Percentiles rank a stretch among this genome's conserved stretches.
phyloP scores from a whole-genome alignment of 176 grass and related monocot genomes.

The Cenchrus americanus region DNA sequence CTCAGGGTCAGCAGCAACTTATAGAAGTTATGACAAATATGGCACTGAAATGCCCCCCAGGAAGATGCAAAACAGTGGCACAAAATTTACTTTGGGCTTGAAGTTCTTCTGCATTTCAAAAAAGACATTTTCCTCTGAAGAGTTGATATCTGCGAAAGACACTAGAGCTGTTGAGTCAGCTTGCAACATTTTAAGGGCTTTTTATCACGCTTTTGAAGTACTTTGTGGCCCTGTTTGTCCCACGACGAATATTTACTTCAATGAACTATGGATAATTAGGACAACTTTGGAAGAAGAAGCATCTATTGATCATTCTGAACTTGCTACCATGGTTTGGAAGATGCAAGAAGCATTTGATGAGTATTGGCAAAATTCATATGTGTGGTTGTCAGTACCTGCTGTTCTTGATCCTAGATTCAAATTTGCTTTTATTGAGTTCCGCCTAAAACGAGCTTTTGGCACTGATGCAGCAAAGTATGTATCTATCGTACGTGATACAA shows the following conservation, averaged over 20 bases:
- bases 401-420: conserved; percentile 60
- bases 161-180: conserved; percentile 26
- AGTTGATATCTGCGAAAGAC: conserved; percentile 24
- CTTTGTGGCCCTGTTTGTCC: conserved; percentile 32
- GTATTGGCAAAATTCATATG: conserved; percentile 44
- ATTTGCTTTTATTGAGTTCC: conserved; percentile 41
- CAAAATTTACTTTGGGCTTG: conserved; percentile 49
- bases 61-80: conserved; percentile 53
- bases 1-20: conserved; percentile 23
- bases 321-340: conserved; percentile 46
- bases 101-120: conserved; percentile 42
- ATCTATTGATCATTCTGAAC: conserved; percentile 27
- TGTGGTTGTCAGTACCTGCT: conserved; percentile 47
- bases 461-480: conserved; percentile 40
- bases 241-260: conserved; percentile 46
- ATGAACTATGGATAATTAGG: conserved; percentile 54
- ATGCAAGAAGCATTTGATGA: conserved; percentile 45
- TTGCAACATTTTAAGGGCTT: conserved; percentile 43
- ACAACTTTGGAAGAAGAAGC: conserved; percentile 45
- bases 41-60: conserved; percentile 36
- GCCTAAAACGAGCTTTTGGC: conserved; percentile 42
- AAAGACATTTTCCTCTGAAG: conserved; percentile 41
- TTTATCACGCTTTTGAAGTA: conserved; percentile 43
- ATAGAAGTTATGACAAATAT: conserved; percentile 17
- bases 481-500: conserved; percentile 24